These are phyloP conservation scores for Cytidiella melzeri DNA, from an alignment of 768 basidiomycete genomes.

Conservation along the genomic window DNA sequence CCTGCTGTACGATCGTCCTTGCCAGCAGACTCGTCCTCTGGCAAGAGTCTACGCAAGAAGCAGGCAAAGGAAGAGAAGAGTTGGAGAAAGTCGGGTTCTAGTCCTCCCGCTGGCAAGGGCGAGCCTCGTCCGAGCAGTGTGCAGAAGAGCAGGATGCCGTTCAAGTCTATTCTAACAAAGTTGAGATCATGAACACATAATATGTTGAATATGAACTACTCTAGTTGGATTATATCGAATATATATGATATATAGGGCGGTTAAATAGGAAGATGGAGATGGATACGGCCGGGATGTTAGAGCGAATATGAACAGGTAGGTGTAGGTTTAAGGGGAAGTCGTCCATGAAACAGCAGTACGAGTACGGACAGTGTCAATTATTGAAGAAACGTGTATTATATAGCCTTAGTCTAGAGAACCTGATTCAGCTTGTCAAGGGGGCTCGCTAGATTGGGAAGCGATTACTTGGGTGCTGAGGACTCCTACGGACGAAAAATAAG, in stretches of 20 bases:
- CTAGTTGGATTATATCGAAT: not conserved
- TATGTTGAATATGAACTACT: not conserved
- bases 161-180: constrained; percentile 22
- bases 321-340: no score
- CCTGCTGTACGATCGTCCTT: constrained; percentile 7
- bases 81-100: not conserved
- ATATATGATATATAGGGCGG: not conserved
- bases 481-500: no score
- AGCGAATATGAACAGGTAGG: not conserved
- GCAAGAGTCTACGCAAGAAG: constrained; percentile 8
- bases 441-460: not conserved
- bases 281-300: not conserved
- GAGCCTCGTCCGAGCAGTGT: not conserved
- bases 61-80: constrained; percentile 8
- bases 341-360: no score
- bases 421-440: not conserved
- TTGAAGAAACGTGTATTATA: no score
- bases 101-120: not conserved
- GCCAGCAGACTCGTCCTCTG: constrained; percentile 2
- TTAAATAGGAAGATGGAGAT: not conserved
- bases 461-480: no score
- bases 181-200: constrained; percentile 11
- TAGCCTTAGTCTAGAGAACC: not conserved
- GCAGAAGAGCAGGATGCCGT: constrained; percentile 18
- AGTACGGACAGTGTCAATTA: no score